Percentiles rank a stretch among this genome's conserved stretches.
Evolutionary conservation across 1,284 basidiomycete genomes (phyloP).

Genomic region (Fistulinella staudtii): DNA sequence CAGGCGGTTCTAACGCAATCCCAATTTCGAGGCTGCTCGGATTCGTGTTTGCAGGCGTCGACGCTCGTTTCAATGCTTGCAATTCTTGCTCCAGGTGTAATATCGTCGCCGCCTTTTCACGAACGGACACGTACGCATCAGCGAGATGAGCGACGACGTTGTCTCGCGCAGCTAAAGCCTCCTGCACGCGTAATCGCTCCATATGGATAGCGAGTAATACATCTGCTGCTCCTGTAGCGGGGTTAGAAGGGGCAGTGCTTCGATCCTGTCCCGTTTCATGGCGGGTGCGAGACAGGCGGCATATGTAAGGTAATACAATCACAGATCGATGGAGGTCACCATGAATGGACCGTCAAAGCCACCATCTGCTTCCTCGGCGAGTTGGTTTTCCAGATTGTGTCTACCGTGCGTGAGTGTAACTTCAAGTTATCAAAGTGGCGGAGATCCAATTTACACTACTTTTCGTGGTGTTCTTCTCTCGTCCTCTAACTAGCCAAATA

Average conservation of each 20-base stretch:
- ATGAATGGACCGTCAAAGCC: constrained; percentile 7
- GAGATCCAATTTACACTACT: constrained; percentile 9
- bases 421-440: constrained; percentile 3
- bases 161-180: constrained; percentile 63
- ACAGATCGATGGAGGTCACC: constrained; percentile 12
- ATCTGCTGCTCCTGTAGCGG: constrained; percentile 34
- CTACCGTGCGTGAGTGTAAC: too few relatives aligned
- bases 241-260: neutral
- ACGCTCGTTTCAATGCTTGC: constrained; percentile 23
- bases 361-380: constrained; percentile 1
- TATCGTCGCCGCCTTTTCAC: constrained; percentile 54
- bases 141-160: constrained; percentile 57
- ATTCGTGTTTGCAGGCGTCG: constrained; percentile 21
- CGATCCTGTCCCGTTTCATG: constrained; percentile 13
- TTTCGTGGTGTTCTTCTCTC: too few relatives aligned
- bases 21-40: constrained; percentile 1
- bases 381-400: constrained; percentile 5
- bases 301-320: neutral
- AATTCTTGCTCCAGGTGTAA: constrained; percentile 45
- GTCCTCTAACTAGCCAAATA: too few relatives aligned
- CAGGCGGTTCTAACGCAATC: neutral
- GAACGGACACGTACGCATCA: constrained; percentile 56
- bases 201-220: constrained; percentile 53
- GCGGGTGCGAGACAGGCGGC: neutral
- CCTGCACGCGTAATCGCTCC: constrained; percentile 51